Percentiles rank a stretch among this genome's conserved stretches.
Evolutionary conservation across 2,329 filamentous ascomycete genomes (phyloP).

Genomic region (Didymella lethalis): DNA sequence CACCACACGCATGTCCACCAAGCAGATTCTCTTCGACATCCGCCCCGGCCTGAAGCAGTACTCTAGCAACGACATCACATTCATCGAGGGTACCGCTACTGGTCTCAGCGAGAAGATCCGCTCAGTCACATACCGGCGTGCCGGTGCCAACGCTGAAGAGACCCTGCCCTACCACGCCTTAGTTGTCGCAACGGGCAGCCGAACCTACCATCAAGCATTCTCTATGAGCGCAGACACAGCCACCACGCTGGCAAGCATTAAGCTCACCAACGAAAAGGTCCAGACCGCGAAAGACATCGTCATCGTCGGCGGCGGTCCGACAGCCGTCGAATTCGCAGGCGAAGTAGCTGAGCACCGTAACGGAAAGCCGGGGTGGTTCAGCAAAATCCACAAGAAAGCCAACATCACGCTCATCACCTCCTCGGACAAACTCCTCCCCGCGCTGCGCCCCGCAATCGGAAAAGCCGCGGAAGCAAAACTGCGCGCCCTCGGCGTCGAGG

Average conservation of each 20-base stretch:
- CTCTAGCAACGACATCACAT: constrained; percentile 55
- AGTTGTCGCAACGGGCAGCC: constrained; percentile 64
- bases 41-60: constrained; percentile 61
- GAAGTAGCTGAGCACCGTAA: constrained; percentile 56
- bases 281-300: constrained; percentile 54
- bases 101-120: constrained; percentile 55
- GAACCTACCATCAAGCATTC: constrained; percentile 55
- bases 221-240: constrained; percentile 51
- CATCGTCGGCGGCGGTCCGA: constrained; percentile 59
- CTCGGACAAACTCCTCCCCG: constrained; percentile 51
- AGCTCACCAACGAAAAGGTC: constrained; percentile 47
- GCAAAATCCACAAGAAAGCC: constrained; percentile 37
- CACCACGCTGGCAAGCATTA: constrained; percentile 41
- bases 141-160: constrained; percentile 32
- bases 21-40: constrained; percentile 61
- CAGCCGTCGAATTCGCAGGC: constrained; percentile 59
- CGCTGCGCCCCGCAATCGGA: constrained; percentile 52
- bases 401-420: constrained; percentile 58
- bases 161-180: constrained; percentile 62
- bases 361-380: constrained; percentile 53
- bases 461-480: constrained; percentile 57
- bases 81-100: constrained; percentile 60
- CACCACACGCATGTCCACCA: constrained; percentile 55
- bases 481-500: constrained; percentile 56
- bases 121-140: constrained; percentile 54